These are phyloP conservation scores for Aspergillus persii DNA, from an alignment of 2,329 filamentous ascomycete genomes.

Conservation along the genomic window DNA sequence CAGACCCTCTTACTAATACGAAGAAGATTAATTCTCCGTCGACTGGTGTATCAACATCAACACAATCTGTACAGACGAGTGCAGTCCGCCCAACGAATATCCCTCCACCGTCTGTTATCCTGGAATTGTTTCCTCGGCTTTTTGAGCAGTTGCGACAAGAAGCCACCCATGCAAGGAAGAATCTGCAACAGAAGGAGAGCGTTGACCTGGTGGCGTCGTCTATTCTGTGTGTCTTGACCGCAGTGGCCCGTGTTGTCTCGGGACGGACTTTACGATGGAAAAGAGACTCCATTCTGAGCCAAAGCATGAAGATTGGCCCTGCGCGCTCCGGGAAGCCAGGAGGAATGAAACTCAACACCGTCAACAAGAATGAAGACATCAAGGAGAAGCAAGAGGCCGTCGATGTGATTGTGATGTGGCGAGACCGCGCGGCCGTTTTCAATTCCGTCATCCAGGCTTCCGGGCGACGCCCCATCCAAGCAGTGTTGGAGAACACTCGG, in stretches of 20 bases:
- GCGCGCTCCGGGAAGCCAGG: conserved; percentile 68
- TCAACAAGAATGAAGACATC: conserved; percentile 78
- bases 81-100: conserved; percentile 73
- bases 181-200: conserved; percentile 47
- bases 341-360: conserved; percentile 87
- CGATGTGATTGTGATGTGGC: conserved; percentile 74
- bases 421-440: conserved; percentile 70
- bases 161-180: conserved; percentile 64
- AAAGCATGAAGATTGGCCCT: conserved; percentile 80
- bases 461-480: conserved; percentile 56
- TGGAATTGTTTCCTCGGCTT: conserved; percentile 71
- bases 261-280: conserved; percentile 89
- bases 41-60: conserved; percentile 1
- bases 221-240: conserved; percentile 40
- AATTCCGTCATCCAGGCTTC: conserved; percentile 56
- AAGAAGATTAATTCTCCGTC: conserved; percentile 2
- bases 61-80: conserved; percentile 4
- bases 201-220: conserved; percentile 19
- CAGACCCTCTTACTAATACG: not conserved
- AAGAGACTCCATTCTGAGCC: conserved; percentile 76
- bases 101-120: conserved; percentile 79
- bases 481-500: conserved; percentile 67
- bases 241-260: conserved; percentile 76
- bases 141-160: conserved; percentile 63
- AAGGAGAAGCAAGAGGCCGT: conserved; percentile 82